Conservation (phyloP, 345 rosid species). For the Populus alba region DNA sequence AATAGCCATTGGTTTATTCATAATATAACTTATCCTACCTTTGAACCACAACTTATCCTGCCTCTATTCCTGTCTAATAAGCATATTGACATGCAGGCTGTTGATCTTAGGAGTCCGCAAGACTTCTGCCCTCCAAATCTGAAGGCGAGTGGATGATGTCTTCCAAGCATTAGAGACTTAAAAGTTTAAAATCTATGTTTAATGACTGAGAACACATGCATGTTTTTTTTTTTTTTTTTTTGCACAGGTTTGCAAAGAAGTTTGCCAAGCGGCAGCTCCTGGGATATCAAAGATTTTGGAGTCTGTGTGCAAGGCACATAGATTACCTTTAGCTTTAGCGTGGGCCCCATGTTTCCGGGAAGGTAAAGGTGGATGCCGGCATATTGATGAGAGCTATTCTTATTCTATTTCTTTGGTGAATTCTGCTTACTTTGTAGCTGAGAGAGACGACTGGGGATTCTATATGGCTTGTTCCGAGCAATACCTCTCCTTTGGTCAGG, state of each 20-base stretch:
- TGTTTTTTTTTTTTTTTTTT: slow-evolving; percentile 31
- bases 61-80: slow-evolving; percentile 21
- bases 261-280: slow-evolving; percentile 48
- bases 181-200: slow-evolving; percentile 13
- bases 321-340: slow-evolving; percentile 72
- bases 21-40: slow-evolving; percentile 9
- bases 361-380: slow-evolving; percentile 65
- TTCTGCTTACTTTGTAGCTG: slow-evolving; percentile 59
- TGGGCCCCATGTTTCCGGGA: slow-evolving; percentile 73
- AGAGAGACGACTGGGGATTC: slow-evolving; percentile 43
- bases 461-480: slow-evolving; percentile 81
- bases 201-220: slow-evolving; percentile 23
- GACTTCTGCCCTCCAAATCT: slow-evolving; percentile 43
- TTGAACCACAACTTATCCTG: slow-evolving; percentile 4
- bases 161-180: slow-evolving; percentile 6
- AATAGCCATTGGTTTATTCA: slow-evolving; percentile 24
- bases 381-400: slow-evolving; percentile 57
- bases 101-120: slow-evolving; percentile 66
- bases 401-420: slow-evolving; percentile 60
- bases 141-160: slow-evolving; percentile 42
- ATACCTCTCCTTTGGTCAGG: slow-evolving; percentile 67
- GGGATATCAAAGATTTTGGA: slow-evolving; percentile 52
- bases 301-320: slow-evolving; percentile 55
- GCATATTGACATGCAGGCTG: slow-evolving; percentile 55
- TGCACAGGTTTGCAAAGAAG: slow-evolving; percentile 53